Evolutionary conservation across 768 basidiomycete species (phyloP), one percentile per base, ranked within the genome.

Genomic region (Dentipellis sp.): DNA sequence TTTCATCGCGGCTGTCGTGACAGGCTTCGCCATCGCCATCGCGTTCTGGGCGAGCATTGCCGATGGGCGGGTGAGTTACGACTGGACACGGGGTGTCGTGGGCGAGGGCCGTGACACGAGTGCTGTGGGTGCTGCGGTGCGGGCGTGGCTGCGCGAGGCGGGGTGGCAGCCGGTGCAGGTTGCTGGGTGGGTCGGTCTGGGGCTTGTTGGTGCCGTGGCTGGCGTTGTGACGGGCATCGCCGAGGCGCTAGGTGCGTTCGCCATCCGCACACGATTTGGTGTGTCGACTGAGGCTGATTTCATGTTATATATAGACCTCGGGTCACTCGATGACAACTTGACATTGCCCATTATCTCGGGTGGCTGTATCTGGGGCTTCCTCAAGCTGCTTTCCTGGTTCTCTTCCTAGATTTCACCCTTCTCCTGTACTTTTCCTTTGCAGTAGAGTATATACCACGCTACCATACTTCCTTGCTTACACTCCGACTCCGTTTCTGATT

Each of bases 331-430:
- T 64, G 94, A 97, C 66, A 95, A 97, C 67, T 68, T 97, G 22
- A 94, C 91, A 8, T 71, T 97, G 22, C 94, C 94, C 4, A 83
- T 95, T 65, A 81, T 94, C 55, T 84, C 91, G 6, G 93, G 93
- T 2, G 88, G 82, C 2, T 76, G 80, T 61, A 67, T 85, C 34
- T 85, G 81, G 81, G 75, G 73, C 3, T 74, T 80, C 21, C 75
- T 77, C 70, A 75, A 73, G 60, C 57, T 71, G 16, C 63, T 76
- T 3, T 71, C 70, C 39, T 73, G 66, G 64, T 58, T 78, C 47
- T 56, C 59, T 17, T 59, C 58, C 2, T 65, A 50, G 53, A 58
- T 22, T 50, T 4, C 12, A 22, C 40, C 19, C 19, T 42, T 9
- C 19, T 3, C 40, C 40, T 42, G 3, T 42, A 42, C 19, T 9